phyloP scores from a whole-genome alignment of 495 filamentous ascomycete species.

The Hypoxylon perforatum region DNA sequence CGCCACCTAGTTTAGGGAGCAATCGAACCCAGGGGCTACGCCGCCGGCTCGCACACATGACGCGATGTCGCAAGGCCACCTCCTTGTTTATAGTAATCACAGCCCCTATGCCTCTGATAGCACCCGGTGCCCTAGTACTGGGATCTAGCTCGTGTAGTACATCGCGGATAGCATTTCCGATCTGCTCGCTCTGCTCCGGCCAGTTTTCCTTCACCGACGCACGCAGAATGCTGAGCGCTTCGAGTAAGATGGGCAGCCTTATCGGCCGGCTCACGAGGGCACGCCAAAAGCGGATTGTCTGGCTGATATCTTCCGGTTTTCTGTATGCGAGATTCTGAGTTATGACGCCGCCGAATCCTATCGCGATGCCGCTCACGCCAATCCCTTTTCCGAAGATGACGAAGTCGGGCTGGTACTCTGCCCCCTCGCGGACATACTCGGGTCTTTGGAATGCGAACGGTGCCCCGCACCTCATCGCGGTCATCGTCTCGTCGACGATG shows the following conservation, averaged over 20 bases:
- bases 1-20: conserved; percentile 15
- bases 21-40: conserved; percentile 25
- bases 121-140: conserved; percentile 20
- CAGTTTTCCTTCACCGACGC: conserved; percentile 20
- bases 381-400: conserved; percentile 44
- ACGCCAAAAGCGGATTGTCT: conserved; percentile 35
- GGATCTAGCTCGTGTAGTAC: conserved; percentile 20
- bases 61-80: conserved; percentile 10
- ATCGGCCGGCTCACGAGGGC: conserved; percentile 27
- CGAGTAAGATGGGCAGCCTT: conserved; percentile 20
- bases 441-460: conserved; percentile 42
- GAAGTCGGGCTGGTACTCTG: conserved; percentile 31
- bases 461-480: conserved; percentile 40
- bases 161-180: conserved; percentile 23
- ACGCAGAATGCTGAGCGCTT: conserved; percentile 22
- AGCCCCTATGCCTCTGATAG: conserved; percentile 15
- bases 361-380: conserved; percentile 38
- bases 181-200: conserved; percentile 22
- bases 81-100: conserved; percentile 22
- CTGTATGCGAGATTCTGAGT: conserved; percentile 29
- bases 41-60: conserved; percentile 26
- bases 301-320: conserved; percentile 14
- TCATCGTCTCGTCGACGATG: conserved; percentile 41
- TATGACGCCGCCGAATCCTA: conserved; percentile 35
- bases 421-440: conserved; percentile 24